Conservation (phyloP, 148 eudicot species). For the Fagopyrum tataricum region DNA sequence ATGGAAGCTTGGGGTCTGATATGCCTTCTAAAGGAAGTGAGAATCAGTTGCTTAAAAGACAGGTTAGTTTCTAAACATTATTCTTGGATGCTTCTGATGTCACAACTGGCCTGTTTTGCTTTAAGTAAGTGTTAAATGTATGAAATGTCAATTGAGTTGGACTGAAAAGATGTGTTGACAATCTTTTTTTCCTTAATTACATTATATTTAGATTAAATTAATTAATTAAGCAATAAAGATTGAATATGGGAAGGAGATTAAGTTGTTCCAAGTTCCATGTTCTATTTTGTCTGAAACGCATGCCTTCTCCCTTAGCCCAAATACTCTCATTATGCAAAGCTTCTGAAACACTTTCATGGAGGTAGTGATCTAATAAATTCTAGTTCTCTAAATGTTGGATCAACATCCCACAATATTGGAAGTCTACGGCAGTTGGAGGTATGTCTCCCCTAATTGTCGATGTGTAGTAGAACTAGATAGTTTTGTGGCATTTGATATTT, state of each 20-base stretch:
- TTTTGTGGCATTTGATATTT: not conserved
- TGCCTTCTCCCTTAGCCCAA: too few relatives aligned
- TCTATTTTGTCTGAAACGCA: too few relatives aligned
- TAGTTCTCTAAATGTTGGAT: constrained; percentile 43
- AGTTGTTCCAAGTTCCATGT: too few relatives aligned
- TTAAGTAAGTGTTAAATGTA: too few relatives aligned
- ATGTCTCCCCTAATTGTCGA: not conserved
- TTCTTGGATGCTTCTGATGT: not conserved
- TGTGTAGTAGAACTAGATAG: not conserved
- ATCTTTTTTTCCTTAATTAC: too few relatives aligned
- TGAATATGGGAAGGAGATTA: too few relatives aligned
- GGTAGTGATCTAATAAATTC: constrained; percentile 56
- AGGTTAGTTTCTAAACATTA: constrained; percentile 36
- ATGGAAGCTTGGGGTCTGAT: constrained; percentile 63
- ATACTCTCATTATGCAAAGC: constrained; percentile 24
- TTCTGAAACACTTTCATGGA: constrained; percentile 76
- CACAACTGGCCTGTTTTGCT: too few relatives aligned
- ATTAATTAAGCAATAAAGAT: too few relatives aligned
- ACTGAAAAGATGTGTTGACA: too few relatives aligned
- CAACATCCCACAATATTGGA: constrained; percentile 71
- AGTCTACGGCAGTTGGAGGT: constrained; percentile 95
- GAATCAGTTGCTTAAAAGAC: constrained; percentile 97
- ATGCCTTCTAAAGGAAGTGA: constrained; percentile 82
- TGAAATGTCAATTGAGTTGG: too few relatives aligned
- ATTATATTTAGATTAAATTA: too few relatives aligned